phyloP scores from a whole-genome alignment of 192 early-diverging fungal genomes.

The Podila epigama region DNA sequence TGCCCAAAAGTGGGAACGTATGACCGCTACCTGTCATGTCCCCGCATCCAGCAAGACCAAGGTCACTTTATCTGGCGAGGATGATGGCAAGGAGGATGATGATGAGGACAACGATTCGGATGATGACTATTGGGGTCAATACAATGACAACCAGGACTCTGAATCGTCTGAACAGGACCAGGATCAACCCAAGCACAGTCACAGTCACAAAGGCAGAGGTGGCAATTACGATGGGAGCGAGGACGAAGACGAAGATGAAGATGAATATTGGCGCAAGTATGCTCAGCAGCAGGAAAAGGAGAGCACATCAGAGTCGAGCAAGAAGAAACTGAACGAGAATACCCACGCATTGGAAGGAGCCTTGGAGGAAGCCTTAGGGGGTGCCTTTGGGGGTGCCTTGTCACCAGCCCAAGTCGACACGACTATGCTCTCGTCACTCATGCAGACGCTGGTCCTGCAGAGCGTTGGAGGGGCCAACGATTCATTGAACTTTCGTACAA shows the following conservation, averaged over 20 bases:
- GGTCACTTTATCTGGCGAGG: not conserved
- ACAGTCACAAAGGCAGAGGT: not conserved
- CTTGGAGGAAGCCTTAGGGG: too few relatives aligned
- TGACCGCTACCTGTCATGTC: not conserved
- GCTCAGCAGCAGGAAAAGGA: slow-evolving; percentile 26
- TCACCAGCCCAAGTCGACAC: slow-evolving; percentile 16
- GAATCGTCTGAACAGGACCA: not conserved
- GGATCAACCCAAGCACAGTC: not conserved
- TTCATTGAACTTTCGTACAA: too few relatives aligned
- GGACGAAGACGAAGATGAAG: slow-evolving; percentile 32
- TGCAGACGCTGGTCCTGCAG: slow-evolving; percentile 15
- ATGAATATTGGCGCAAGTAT: slow-evolving; percentile 43
- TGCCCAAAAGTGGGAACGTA: slow-evolving; percentile 2
- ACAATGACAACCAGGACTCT: slow-evolving; percentile 22
- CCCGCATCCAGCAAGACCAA: not conserved
- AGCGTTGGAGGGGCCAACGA: not conserved
- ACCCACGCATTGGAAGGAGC: too few relatives aligned
- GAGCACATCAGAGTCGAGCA: slow-evolving; percentile 4
- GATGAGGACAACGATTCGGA: slow-evolving; percentile 18
- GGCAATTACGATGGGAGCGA: not conserved
- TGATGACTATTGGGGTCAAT: slow-evolving; percentile 45
- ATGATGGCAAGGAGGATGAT: not conserved
- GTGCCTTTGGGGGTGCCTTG: too few relatives aligned
- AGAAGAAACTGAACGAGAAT: slow-evolving; percentile 16
- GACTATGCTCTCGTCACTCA: slow-evolving; percentile 25